These are phyloP conservation scores for Stylosanthes scabra DNA, from an alignment of 331 rosid species.

Conservation along the genomic window DNA sequence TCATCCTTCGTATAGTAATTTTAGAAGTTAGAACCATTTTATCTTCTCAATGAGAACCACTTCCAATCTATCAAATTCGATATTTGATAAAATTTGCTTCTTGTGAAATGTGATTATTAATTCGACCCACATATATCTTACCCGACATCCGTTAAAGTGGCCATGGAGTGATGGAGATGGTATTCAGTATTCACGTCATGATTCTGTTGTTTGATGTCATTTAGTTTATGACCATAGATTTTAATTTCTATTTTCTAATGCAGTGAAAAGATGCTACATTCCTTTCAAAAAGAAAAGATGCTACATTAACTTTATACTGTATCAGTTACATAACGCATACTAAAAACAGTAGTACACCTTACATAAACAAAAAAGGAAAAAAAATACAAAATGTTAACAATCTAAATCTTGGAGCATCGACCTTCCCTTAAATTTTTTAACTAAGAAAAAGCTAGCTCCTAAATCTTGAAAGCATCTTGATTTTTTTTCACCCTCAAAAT, in stretches of 20 bases:
- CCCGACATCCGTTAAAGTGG: too few species aligned
- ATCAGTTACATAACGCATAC: constrained; percentile 22
- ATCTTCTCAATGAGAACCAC: too few species aligned
- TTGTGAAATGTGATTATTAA: too few species aligned
- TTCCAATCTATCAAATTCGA: too few species aligned
- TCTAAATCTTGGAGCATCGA: constrained; percentile 21
- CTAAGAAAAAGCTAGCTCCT: constrained; percentile 10
- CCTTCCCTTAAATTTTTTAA: constrained; percentile 20
- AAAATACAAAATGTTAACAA: constrained; percentile 37
- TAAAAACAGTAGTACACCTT: constrained; percentile 39
- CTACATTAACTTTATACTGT: constrained; percentile 24
- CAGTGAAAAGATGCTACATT: not conserved
- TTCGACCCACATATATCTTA: too few species aligned
- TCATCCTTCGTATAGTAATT: too few species aligned
- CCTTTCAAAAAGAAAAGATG: too few species aligned
- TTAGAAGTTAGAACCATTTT: too few species aligned
- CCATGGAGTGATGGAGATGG: too few species aligned
- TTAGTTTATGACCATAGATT: not conserved
- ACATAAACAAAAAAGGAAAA: not conserved
- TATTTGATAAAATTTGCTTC: too few species aligned
- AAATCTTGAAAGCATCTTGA: constrained; percentile 14
- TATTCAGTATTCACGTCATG: too few species aligned
- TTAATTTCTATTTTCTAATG: not conserved
- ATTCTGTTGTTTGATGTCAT: not conserved
- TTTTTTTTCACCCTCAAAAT: constrained; percentile 1